Conservation (phyloP, 345 rosid species). For the Laguncularia racemosa region DNA sequence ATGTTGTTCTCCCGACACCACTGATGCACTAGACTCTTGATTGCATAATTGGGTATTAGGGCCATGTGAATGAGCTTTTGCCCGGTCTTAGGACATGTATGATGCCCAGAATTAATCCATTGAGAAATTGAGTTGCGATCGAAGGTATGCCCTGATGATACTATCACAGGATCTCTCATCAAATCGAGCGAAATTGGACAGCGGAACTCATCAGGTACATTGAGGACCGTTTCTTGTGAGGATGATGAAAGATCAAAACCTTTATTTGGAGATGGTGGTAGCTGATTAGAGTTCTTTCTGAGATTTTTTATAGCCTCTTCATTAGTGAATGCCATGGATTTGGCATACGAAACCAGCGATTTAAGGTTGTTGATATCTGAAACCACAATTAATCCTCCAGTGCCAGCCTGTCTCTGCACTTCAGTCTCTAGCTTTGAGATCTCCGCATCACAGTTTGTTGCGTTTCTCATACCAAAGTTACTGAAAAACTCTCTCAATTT, state of each 20-base stretch:
- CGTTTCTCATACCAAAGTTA: slow-evolving; percentile 36
- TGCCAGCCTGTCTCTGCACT: slow-evolving; percentile 59
- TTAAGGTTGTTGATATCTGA: slow-evolving; percentile 58
- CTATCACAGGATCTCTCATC: slow-evolving; percentile 63
- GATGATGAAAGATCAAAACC: slow-evolving; percentile 28
- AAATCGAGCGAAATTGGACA: slow-evolving; percentile 63
- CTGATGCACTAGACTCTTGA: slow-evolving; percentile 49
- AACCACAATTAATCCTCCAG: slow-evolving; percentile 51
- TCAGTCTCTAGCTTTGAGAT: slow-evolving; percentile 43
- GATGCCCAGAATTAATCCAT: slow-evolving; percentile 69
- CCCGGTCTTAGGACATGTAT: slow-evolving; percentile 60
- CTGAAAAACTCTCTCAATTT: slow-evolving; percentile 28
- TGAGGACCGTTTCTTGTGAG: slow-evolving; percentile 20
- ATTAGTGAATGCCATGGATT: slow-evolving; percentile 26
- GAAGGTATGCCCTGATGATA: slow-evolving; percentile 60
- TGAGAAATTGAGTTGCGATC: slow-evolving; percentile 54
- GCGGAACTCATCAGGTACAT: slow-evolving; percentile 50
- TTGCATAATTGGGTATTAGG: slow-evolving; percentile 55
- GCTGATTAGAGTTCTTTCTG: slow-evolving; percentile 19
- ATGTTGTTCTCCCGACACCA: slow-evolving; percentile 66
- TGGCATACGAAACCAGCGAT: slow-evolving; percentile 40
- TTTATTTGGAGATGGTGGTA: slow-evolving; percentile 6
- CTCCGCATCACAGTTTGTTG: slow-evolving; percentile 43
- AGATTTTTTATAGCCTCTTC: slow-evolving; percentile 19
- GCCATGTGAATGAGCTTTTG: slow-evolving; percentile 63